These are phyloP conservation scores for Agrostemma githago DNA, from an alignment of 148 eudicot genomes.

Conservation along the genomic window DNA sequence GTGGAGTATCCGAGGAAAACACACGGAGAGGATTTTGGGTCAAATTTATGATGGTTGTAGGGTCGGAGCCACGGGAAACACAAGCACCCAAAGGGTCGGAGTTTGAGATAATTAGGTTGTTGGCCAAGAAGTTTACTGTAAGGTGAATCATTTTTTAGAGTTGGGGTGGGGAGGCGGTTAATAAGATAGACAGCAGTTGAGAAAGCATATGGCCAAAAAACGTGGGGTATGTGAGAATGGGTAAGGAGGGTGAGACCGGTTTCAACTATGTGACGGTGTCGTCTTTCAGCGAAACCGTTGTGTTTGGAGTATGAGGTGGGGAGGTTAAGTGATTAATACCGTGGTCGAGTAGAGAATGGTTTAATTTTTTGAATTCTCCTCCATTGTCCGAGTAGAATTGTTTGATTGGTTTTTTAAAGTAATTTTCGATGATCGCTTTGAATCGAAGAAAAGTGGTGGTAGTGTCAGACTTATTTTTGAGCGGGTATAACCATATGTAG, in stretches of 20 bases:
- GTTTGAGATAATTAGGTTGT: too few species aligned
- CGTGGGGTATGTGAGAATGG: too few species aligned
- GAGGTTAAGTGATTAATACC: not conserved
- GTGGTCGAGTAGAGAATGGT: not conserved
- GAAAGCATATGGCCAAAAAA: too few species aligned
- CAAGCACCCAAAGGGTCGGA: too few species aligned
- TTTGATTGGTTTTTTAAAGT: not conserved
- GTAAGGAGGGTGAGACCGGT: too few species aligned
- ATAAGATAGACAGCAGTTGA: too few species aligned
- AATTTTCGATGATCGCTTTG: slow-evolving; percentile 1
- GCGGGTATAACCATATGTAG: slow-evolving; percentile 11
- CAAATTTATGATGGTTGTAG: not conserved
- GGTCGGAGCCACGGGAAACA: too few species aligned
- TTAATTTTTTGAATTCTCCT: not conserved
- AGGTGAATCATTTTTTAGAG: too few species aligned
- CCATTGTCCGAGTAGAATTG: not conserved
- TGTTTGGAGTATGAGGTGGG: not conserved
- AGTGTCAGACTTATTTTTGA: slow-evolving; percentile 15
- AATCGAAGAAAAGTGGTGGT: not conserved
- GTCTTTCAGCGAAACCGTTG: not conserved
- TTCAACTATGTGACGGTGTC: not conserved
- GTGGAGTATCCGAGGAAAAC: not conserved
- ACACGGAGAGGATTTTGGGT: not conserved
- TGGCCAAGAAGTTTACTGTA: too few species aligned
- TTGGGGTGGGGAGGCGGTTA: too few species aligned